phyloP scores from a whole-genome alignment of 495 filamentous ascomycete species.

The Bathelium albidoporum region DNA sequence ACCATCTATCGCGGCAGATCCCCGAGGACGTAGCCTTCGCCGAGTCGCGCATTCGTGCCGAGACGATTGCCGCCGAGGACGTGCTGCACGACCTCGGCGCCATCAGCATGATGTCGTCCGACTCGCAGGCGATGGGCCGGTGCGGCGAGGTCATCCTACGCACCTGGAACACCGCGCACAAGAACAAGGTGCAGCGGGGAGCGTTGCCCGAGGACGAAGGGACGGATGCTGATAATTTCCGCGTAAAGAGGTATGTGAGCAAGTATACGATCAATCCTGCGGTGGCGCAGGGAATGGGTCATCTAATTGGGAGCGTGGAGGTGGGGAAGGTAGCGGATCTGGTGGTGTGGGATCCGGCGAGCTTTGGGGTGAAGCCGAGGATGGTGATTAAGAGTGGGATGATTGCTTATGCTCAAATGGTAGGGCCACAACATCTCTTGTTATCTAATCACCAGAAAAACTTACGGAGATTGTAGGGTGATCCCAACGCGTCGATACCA shows the following conservation, averaged over 20 bases:
- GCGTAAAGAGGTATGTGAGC: constrained; percentile 86
- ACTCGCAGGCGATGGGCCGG: constrained; percentile 96
- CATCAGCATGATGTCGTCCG: constrained; percentile 96
- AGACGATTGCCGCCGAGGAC: constrained; percentile 96
- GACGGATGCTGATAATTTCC: constrained; percentile 80
- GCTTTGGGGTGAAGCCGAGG: constrained; percentile 80
- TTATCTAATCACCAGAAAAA: no score
- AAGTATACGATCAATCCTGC: constrained; percentile 99
- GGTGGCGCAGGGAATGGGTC: constrained; percentile 84
- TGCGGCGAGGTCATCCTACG: constrained; percentile 90
- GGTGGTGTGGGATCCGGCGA: constrained; percentile 76
- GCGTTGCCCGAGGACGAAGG: constrained; percentile 64
- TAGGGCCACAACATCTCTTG: no score
- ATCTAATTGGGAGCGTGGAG: constrained; percentile 80
- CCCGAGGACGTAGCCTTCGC: constrained; percentile 95
- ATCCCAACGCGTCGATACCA: constrained; percentile 88
- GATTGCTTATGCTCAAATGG: constrained; percentile 80
- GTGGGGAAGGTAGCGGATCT: constrained; percentile 87
- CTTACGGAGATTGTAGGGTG: constrained; percentile 46
- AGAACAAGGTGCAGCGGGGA: constrained; percentile 89
- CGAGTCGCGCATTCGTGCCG: constrained; percentile 85
- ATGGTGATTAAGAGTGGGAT: constrained; percentile 84
- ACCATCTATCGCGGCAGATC: constrained; percentile 84
- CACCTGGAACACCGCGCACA: constrained; percentile 97
- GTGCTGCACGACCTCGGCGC: constrained; percentile 93